Percentiles rank a stretch among this genome's conserved stretches.
These are phyloP conservation scores for Arachnomyces sp. DNA, from an alignment of 2,329 filamentous ascomycete genomes.

Conservation along the genomic window DNA sequence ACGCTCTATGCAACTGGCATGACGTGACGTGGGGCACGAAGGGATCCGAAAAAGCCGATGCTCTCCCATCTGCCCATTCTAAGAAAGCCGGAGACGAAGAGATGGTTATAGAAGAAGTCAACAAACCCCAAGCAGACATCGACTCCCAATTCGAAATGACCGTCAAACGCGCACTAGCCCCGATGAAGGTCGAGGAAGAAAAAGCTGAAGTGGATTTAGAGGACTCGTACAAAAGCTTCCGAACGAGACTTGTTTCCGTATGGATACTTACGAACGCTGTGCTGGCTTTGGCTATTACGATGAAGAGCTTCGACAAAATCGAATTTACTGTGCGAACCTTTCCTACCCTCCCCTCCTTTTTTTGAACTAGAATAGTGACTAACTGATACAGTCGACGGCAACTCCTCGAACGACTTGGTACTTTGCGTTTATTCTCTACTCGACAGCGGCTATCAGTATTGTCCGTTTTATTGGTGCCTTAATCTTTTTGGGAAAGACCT, in stretches of 20 bases:
- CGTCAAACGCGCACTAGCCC: slow-evolving; percentile 83
- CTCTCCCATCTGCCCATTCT: slow-evolving; percentile 82
- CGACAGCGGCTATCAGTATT: slow-evolving; percentile 74
- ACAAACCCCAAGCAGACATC: slow-evolving; percentile 95
- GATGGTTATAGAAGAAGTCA: slow-evolving; percentile 88
- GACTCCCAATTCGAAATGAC: slow-evolving; percentile 95
- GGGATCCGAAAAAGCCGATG: slow-evolving; percentile 91
- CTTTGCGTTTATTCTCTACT: slow-evolving; percentile 87
- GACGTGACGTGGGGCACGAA: slow-evolving; percentile 99
- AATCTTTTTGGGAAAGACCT: slow-evolving; percentile 93
- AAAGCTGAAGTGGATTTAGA: slow-evolving; percentile 88
- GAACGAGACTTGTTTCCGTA: slow-evolving; percentile 84
- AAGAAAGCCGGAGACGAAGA: slow-evolving; percentile 79
- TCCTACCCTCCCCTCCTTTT: background rate
- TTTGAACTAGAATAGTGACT: slow-evolving; percentile 15
- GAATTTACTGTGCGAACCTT: slow-evolving; percentile 76
- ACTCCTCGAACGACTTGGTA: slow-evolving; percentile 71
- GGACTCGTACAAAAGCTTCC: slow-evolving; percentile 98
- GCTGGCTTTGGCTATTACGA: slow-evolving; percentile 80
- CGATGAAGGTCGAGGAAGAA: slow-evolving; percentile 71
- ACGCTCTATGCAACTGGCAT: slow-evolving; percentile 99
- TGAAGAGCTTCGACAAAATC: slow-evolving; percentile 74
- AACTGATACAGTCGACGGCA: slow-evolving; percentile 51
- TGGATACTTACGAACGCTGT: slow-evolving; percentile 95
- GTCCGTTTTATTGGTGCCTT: slow-evolving; percentile 85